Evolutionary conservation across 257 asterid genomes (phyloP).

Genomic region (Salvia hispanica): DNA sequence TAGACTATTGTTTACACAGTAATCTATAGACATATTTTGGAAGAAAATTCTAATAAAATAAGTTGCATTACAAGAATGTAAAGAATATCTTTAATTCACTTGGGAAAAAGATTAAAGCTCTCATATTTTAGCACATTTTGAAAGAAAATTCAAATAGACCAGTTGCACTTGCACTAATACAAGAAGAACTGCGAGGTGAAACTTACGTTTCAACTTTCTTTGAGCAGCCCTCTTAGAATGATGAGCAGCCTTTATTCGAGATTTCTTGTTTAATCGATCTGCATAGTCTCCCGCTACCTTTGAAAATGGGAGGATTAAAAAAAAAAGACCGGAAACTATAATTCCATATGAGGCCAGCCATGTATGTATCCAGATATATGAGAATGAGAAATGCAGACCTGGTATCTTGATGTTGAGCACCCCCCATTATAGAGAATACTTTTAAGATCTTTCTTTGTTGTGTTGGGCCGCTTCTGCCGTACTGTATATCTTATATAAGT

Average conservation of each 20-base stretch:
- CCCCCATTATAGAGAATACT: conserved; percentile 53
- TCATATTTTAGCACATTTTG: no score
- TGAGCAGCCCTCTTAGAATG: conserved; percentile 46
- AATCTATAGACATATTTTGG: background rate
- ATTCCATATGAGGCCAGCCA: conserved; percentile 9
- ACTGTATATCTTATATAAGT: conserved; percentile 49
- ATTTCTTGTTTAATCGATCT: conserved; percentile 48
- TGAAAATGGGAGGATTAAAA: conserved; percentile 32
- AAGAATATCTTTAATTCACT: no score
- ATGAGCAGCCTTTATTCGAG: conserved; percentile 53
- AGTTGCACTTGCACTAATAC: background rate
- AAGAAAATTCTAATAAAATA: no score
- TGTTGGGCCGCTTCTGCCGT: conserved; percentile 67
- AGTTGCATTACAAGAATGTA: no score
- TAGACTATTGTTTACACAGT: background rate
- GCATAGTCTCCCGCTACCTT: conserved; percentile 47
- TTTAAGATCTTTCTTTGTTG: conserved; percentile 63
- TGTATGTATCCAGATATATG: conserved; percentile 20
- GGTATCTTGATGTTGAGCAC: conserved; percentile 42
- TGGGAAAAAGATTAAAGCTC: no score
- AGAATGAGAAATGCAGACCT: conserved; percentile 48
- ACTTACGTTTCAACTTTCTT: conserved; percentile 68
- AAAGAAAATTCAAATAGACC: background rate
- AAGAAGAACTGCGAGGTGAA: conserved; percentile 25
- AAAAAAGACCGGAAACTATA: background rate